phyloP scores from a whole-genome alignment of 2,329 filamentous ascomycete species.

The Fusarium sp. region DNA sequence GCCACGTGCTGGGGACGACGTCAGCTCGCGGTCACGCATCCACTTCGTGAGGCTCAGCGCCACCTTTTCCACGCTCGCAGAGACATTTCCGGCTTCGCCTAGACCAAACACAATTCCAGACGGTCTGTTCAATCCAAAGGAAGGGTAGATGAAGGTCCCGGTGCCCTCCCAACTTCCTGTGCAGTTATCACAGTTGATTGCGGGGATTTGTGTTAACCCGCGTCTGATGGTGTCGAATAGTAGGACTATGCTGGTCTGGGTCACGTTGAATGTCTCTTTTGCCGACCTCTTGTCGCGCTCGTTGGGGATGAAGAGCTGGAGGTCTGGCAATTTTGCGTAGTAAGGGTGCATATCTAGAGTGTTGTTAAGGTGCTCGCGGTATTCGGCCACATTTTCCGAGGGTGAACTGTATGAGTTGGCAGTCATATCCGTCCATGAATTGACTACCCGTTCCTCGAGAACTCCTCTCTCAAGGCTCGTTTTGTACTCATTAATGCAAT shows the following conservation, averaged over 20 bases:
- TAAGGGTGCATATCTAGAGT: background rate
- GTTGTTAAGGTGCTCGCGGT: background rate
- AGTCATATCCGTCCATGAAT: background rate
- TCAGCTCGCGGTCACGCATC: constrained; percentile 11
- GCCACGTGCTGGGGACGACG: background rate
- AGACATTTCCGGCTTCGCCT: background rate
- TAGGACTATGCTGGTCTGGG: background rate
- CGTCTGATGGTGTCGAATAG: background rate
- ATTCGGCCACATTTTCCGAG: background rate
- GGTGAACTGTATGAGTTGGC: background rate
- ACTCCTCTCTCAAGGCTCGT: background rate
- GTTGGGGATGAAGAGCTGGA: constrained; percentile 14
- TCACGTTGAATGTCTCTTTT: constrained; percentile 7
- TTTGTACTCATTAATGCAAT: constrained; percentile 17
- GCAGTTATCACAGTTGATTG: no score
- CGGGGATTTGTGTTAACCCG: no score
- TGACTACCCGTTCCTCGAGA: background rate
- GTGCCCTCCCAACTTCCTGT: background rate
- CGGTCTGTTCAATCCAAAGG: background rate
- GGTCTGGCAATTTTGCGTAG: background rate
- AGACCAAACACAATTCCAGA: background rate
- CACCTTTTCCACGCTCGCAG: background rate
- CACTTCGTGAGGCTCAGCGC: constrained; percentile 14
- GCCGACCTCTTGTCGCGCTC: background rate
- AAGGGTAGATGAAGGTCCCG: background rate